Base-by-base conservation (phyloP, 345 rosid genomes). In the Corchorus olitorius region DNA sequence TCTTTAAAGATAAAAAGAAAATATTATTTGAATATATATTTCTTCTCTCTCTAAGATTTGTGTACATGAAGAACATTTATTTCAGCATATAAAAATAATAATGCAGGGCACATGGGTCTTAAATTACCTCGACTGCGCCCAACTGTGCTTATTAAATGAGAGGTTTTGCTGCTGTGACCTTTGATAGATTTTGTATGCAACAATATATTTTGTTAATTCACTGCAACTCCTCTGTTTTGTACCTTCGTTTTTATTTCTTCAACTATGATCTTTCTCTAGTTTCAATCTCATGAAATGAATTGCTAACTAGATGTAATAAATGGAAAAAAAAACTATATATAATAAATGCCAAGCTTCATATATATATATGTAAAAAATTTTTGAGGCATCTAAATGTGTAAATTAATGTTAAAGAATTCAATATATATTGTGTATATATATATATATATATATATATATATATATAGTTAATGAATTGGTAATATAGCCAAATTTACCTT, bases 41-140 rank as follows among this genome's bases (percentile, higher is more conserved):
- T 27, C 27, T 27, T 63, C 13, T 64, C 3, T 64, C 13, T 69
- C 45, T 34, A 0, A 52, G 34, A 15, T 70, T 50, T 2, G 20
- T 33, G 22, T 52, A 16, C 46, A 52, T 8, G 60, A 50, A 34
- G 60, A 50, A 34, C 73, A 70, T 70, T 70, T 52, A 70, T 70
- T 70, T 49, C 27, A n/a, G 60, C 15, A 50, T 9, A 50, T 39
- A 39, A 39, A 3, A 39, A 39, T 39, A 39, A 39, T 34, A 34
- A 34, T 50, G 73, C 59, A 0, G 45, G 5, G 59, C 73, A 70
- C 73, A 70, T 52, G 60, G 60, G 60, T 70, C 60, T 14, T 70
- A 70, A 70, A 70, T 70, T 52, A 34, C 59, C 8, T 52, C 6
- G 27, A 46, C 55, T 22, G 55, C 41, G 17, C 19, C 60, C 59